A percentile compares a stretch with the other conserved stretches of the same genome.
Evolutionary conservation across 2,329 filamentous ascomycete genomes (phyloP).

Genomic region (Exophiala sp.): DNA sequence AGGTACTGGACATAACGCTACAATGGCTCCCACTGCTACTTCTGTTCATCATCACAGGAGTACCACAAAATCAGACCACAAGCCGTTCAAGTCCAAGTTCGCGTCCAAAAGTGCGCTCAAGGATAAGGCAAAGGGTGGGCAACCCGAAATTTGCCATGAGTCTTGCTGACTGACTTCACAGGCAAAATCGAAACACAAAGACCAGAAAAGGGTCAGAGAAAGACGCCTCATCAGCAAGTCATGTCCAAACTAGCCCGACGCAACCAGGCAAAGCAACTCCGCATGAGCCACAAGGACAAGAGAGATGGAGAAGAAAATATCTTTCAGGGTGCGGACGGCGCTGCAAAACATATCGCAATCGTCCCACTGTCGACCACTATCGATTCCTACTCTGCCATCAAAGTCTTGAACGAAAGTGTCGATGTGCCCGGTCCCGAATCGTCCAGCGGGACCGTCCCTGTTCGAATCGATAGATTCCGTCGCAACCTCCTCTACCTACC

Average conservation of each 20-base stretch:
- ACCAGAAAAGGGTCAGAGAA: conserved; percentile 67
- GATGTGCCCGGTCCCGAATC: conserved; percentile 68
- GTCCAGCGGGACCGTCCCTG: conserved; percentile 57
- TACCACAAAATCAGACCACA: conserved; percentile 84
- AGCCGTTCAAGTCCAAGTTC: conserved; percentile 89
- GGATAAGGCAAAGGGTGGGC: conserved; percentile 74
- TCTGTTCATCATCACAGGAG: conserved; percentile 79
- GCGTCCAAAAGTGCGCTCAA: conserved; percentile 83
- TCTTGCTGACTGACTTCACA: conserved; percentile 37
- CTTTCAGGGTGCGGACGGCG: conserved; percentile 82
- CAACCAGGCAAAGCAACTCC: conserved; percentile 90
- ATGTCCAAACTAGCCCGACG: conserved; percentile 96
- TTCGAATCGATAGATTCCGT: conserved; percentile 85
- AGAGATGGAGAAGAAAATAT: conserved; percentile 74
- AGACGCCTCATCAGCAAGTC: conserved; percentile 90
- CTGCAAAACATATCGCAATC: conserved; percentile 82
- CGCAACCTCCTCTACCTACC: conserved; percentile 87
- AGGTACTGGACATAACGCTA: conserved; percentile 55
- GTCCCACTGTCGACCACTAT: conserved; percentile 76
- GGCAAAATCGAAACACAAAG: conserved; percentile 68
- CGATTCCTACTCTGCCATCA: conserved; percentile 64
- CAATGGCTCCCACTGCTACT: conserved; percentile 68
- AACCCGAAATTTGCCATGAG: neutral
- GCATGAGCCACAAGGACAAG: conserved; percentile 77
- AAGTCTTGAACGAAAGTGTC: conserved; percentile 70